Base-by-base conservation (phyloP, 345 rosid genomes). In the Pelargonium nanum region DNA sequence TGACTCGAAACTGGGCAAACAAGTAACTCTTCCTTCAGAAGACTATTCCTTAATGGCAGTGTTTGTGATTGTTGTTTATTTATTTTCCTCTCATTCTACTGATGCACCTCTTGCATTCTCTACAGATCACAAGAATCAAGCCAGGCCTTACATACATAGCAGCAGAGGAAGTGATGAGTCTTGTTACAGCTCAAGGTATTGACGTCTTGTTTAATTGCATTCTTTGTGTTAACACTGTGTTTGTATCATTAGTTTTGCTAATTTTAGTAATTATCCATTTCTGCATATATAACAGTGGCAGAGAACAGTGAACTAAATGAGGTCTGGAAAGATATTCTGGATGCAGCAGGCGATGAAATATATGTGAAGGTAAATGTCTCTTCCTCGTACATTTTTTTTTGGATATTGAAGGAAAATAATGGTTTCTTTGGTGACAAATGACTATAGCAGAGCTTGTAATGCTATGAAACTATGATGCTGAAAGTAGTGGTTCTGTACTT, bases 181-280 rank as follows among this genome's bases (percentile, higher is more conserved):
- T 93, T 50, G 97, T 93, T 61, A 93, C 91, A 50, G 97, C 99
- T 67, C 99, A 93, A 85, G 99, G 97, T 93, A 66, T 73, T 61
- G 4, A 17, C 12, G 6, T n/a, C n/a, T n/a, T n/a, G n/a, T n/a
- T 30, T 52, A 44, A 58, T 60, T 55, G 16, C 63, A 56, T 20
- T 40, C 55, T 26, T 13, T 24, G 19, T 63, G 58, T 26, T n/a
- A n/a, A n/a, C n/a, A n/a, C 30, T 26, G 15, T 59, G 56, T 55
- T 51, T 58, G 34, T 53, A 20, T 53, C 25, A 23, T 65, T 63
- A 1, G 50, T 1, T 19, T 50, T 30, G 57, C 61, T 20, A 23
- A 26, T 25, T 60, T 45, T 19, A 44, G 69, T 61, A 56, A 59
- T 56, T 32, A 19, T 34, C 19, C 44, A 17, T 56, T 13, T 17